These are phyloP conservation scores for Syzygium syzygioides DNA, from an alignment of 441 rosid species.

Conservation along the genomic window DNA sequence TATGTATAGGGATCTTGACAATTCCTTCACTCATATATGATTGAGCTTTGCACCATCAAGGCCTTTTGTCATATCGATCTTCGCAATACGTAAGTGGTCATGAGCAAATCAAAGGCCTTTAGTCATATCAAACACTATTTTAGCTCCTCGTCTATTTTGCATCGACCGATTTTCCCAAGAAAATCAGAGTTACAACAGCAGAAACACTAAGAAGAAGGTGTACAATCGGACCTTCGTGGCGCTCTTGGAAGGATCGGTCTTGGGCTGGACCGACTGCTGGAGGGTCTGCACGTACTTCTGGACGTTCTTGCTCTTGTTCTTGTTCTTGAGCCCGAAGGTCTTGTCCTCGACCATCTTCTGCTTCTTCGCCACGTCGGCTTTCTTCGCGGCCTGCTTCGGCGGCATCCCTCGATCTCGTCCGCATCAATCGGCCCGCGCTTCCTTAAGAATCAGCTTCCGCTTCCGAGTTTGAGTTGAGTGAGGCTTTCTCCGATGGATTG, in stretches of 20 bases:
- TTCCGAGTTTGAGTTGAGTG: not conserved
- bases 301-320: slow-evolving; percentile 92
- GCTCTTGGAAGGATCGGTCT: slow-evolving; percentile 45
- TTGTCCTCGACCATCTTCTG: slow-evolving; percentile 92
- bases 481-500: not conserved
- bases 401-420: slow-evolving; percentile 47
- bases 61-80: not conserved
- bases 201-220: not conserved
- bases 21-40: not conserved
- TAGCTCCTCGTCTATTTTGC: not conserved
- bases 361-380: slow-evolving; percentile 87
- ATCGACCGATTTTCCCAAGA: not conserved
- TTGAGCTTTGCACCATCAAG: not conserved
- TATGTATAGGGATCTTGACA: not conserved
- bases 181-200: not conserved
- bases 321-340: slow-evolving; percentile 92
- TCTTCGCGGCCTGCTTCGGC: slow-evolving; percentile 60
- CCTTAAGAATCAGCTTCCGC: not conserved
- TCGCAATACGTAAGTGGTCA: not conserved
- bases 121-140: not conserved
- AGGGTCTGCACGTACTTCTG: slow-evolving; percentile 90
- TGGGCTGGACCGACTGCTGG: slow-evolving; percentile 79
- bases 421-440: slow-evolving; percentile 4
- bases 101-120: not conserved
- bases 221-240: slow-evolving; percentile 58